Percentiles rank a stretch among this genome's conserved stretches.
phyloP scores from a whole-genome alignment of 163 green algal species.

The Scenedesmus sp. region DNA sequence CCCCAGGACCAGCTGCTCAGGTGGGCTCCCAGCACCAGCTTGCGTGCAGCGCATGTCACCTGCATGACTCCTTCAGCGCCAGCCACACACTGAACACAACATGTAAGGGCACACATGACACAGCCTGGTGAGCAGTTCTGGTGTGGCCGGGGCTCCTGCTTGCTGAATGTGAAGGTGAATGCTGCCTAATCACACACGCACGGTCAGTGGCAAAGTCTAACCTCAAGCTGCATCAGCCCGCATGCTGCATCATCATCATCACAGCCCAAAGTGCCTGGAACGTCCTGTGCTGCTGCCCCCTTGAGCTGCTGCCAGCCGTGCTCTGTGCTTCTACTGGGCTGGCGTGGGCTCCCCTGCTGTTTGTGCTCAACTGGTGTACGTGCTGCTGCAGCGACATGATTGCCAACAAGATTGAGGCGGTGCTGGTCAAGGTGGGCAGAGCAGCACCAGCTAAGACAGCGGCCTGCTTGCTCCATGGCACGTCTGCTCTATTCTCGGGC shows the following conservation, averaged over 20 bases:
- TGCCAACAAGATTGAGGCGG: slow-evolving; percentile 72
- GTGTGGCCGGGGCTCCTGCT: too few species aligned
- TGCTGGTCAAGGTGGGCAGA: slow-evolving; percentile 84
- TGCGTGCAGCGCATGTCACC: not conserved
- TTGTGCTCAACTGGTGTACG: too few species aligned
- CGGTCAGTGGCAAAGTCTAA: not conserved
- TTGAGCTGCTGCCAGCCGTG: not conserved
- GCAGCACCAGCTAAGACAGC: not conserved
- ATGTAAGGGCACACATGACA: slow-evolving; percentile 13
- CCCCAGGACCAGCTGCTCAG: slow-evolving; percentile 82
- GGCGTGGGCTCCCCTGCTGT: too few species aligned
- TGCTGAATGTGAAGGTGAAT: too few species aligned
- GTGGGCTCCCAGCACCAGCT: slow-evolving; percentile 18
- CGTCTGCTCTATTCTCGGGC: too few species aligned
- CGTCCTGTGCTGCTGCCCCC: too few species aligned
- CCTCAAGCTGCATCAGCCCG: not conserved
- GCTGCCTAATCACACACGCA: not conserved
- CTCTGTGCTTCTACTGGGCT: not conserved
- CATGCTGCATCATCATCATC: not conserved
- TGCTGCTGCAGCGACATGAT: slow-evolving; percentile 71
- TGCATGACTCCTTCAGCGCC: not conserved
- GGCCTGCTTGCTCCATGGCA: not conserved
- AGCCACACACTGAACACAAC: not conserved
- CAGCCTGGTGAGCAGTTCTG: not conserved
- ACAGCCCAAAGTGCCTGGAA: not conserved